Conservation (phyloP, 23 red algal genomes). For the Gracilariopsis chorda region DNA sequence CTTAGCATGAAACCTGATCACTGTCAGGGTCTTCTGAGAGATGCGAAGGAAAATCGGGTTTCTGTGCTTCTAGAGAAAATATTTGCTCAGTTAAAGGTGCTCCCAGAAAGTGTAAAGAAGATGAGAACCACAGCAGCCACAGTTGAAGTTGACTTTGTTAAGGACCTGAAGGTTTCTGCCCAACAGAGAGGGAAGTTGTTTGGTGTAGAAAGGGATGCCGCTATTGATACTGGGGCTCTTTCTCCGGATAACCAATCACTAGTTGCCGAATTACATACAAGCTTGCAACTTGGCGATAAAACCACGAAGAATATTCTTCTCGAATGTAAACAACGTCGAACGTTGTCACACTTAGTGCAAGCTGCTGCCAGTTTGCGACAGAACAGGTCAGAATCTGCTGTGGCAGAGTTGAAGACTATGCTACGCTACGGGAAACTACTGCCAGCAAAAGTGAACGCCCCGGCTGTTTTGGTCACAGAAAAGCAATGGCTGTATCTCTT, state of each 20-base stretch:
- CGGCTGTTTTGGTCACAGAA: conserved; percentile 57
- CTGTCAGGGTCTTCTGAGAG: conserved; percentile 59
- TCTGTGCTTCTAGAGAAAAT: conserved; percentile 65
- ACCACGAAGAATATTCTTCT: conserved; percentile 58
- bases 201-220: conserved; percentile 70
- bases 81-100: conserved; percentile 49
- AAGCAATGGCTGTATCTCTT: conserved; percentile 76
- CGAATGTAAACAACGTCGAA: conserved; percentile 78
- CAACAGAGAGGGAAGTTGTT: conserved; percentile 69
- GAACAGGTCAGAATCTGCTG: conserved; percentile 32
- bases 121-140: conserved; percentile 47
- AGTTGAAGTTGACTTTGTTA: conserved; percentile 76
- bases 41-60: conserved; percentile 78
- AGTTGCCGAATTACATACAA: conserved; percentile 50
- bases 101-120: conserved; percentile 65
- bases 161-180: conserved; percentile 49
- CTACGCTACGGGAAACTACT: conserved; percentile 80
- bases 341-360: conserved; percentile 66
- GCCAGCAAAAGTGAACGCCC: conserved; percentile 62
- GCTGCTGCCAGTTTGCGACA: conserved; percentile 78
- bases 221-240: conserved; percentile 80
- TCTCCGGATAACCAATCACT: conserved; percentile 72
- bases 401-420: conserved; percentile 71
- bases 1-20: conserved; percentile 66
- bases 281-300: conserved; percentile 50